These are phyloP conservation scores for Fusarium begoniae DNA, from an alignment of 2,329 filamentous ascomycete genomes.

Conservation along the genomic window DNA sequence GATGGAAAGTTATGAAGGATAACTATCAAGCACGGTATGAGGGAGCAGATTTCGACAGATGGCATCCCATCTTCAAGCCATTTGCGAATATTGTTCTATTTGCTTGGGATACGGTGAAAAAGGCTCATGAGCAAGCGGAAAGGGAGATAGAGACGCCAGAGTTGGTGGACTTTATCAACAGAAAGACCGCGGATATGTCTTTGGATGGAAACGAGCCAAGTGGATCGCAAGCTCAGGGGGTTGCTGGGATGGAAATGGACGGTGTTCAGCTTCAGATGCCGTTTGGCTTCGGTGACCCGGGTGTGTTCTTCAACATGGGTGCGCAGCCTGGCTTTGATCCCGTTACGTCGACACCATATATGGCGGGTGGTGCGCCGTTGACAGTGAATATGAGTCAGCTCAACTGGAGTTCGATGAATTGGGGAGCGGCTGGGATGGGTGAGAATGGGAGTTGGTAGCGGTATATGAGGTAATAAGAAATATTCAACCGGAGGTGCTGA, in stretches of 20 bases:
- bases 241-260: neutral
- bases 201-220: rapidly evolving
- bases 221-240: rapidly evolving
- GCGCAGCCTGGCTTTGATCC: neutral
- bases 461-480: neutral
- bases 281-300: neutral
- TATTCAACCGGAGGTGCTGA: neutral
- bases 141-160: neutral
- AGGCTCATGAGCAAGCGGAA: neutral
- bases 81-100: constrained; percentile 1
- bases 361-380: neutral
- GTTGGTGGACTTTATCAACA: neutral
- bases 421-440: neutral
- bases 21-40: neutral
- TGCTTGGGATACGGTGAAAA: neutral
- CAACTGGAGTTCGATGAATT: neutral
- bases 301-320: neutral
- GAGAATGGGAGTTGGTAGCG: neutral
- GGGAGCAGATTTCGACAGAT: neutral
- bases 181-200: neutral
- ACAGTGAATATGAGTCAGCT: neutral
- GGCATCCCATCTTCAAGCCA: neutral
- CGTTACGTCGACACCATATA: rapidly evolving
- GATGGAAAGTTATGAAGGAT: neutral
- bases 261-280: neutral